Evolutionary conservation across 352 stramenopile species (phyloP), one percentile per base, ranked within the genome.

Genomic region (Thraustochytrium sp.): DNA sequence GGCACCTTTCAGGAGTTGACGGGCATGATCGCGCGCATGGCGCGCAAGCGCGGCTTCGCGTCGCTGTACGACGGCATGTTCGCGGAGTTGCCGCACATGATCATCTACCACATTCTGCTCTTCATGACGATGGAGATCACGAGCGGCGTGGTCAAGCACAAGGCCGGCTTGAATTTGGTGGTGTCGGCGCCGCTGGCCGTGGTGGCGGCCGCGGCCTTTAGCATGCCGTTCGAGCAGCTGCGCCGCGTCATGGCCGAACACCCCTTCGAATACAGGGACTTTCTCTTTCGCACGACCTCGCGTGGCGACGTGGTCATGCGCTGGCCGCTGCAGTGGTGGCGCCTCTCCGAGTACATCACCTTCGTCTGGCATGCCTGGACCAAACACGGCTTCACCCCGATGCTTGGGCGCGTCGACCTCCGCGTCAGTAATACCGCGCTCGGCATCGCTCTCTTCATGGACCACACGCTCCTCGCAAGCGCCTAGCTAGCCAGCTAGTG

Each of bases 401-500:
- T 62, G 46, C 16, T 77, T 11, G 65, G 65, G 9, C 23, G 23
- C 29, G 65, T 77, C 0, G 31, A 21, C 65, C 36, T 77, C 8
- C 40, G 65, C 31, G 34, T 11, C 42, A 62, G 23, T 36, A 77
- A 23, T 2, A 36, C 34, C 16, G 42, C 65, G 21, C 65, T 77
- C 9, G 31, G 36, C n/a, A 5, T 77, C 13, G 65, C 65, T 31
- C 65, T 77, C 42, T 55, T 40, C 26, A 11, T 77, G 11, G 42
- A 77, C 65, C 65, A 77, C 46, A 61, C 65, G 34, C 42, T 77
- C 65, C 23, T 77, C n/a, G n/a, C n/a, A n/a, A n/a, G n/a, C n/a
- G n/a, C n/a, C n/a, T n/a, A n/a, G n/a, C n/a, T n/a, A n/a, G n/a
- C n/a, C n/a, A n/a, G n/a, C n/a, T n/a, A n/a, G n/a, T n/a, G n/a